phyloP scores from a whole-genome alignment of 2,329 filamentous ascomycete species.

The Cylindrodendrum hubeiense region DNA sequence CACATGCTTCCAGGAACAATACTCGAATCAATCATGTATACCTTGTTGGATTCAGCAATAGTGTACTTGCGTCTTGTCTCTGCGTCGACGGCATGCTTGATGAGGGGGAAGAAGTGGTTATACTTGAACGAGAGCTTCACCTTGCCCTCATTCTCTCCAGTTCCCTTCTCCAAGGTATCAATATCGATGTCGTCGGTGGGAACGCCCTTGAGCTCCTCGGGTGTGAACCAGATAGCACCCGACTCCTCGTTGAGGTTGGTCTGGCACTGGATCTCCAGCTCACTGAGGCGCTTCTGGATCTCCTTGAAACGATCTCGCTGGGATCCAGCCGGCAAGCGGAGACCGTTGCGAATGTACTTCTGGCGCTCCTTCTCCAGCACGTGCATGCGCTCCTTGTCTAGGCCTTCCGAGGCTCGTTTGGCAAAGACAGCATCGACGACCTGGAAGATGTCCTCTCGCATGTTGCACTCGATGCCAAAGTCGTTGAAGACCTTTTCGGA shows the following conservation, averaged over 20 bases:
- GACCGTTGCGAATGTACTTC: slow-evolving; percentile 80
- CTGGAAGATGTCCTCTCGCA: slow-evolving; percentile 85
- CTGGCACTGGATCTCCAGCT: slow-evolving; percentile 80
- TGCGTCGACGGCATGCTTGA: slow-evolving; percentile 81
- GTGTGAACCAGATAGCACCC: slow-evolving; percentile 83
- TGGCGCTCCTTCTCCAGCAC: slow-evolving; percentile 83
- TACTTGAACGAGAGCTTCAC: slow-evolving; percentile 86
- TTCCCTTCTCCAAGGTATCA: slow-evolving; percentile 76
- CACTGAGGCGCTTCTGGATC: slow-evolving; percentile 83
- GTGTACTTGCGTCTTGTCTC: slow-evolving; percentile 78
- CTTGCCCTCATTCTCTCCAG: slow-evolving; percentile 78
- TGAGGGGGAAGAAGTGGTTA: slow-evolving; percentile 80
- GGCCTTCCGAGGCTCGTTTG: slow-evolving; percentile 61
- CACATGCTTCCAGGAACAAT: neutral
- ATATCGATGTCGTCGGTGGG: slow-evolving; percentile 77
- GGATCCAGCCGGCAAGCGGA: slow-evolving; percentile 76
- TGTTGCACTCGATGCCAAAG: slow-evolving; percentile 81
- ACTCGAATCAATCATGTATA: slow-evolving; percentile 39
- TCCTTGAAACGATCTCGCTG: slow-evolving; percentile 86
- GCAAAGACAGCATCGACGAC: slow-evolving; percentile 71
- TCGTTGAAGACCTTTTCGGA: slow-evolving; percentile 82
- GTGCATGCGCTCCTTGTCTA: slow-evolving; percentile 78
- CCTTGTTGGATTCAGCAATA: slow-evolving; percentile 84
- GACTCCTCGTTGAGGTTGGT: slow-evolving; percentile 88
- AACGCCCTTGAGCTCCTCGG: slow-evolving; percentile 79